Evolutionary conservation across 2,329 filamentous ascomycete species (phyloP).

Genomic region (Claviceps humidiphila): DNA sequence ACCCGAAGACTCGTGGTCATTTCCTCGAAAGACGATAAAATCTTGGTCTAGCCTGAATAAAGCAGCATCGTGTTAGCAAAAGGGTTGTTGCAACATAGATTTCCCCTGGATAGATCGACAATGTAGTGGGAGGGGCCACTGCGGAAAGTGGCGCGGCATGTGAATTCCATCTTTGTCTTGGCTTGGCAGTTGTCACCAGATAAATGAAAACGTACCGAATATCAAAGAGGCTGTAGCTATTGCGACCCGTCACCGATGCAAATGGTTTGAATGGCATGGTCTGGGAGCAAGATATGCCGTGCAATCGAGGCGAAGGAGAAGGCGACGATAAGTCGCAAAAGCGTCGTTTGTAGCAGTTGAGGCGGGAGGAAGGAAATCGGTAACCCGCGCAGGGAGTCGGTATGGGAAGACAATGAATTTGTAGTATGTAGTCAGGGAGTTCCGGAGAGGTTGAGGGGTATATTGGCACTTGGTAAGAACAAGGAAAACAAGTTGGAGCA

Average conservation of each 20-base stretch:
- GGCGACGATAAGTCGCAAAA: constrained; percentile 1
- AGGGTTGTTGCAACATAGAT: background rate
- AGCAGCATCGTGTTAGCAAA: background rate
- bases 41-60: constrained; percentile 56
- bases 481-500: background rate
- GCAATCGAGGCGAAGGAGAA: background rate
- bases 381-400: background rate
- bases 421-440: background rate
- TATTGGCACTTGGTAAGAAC: background rate
- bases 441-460: background rate
- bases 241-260: constrained; percentile 35
- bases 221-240: constrained; percentile 41
- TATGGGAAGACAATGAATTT: background rate
- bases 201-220: constrained; percentile 33
- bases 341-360: background rate
- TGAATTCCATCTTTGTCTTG: background rate
- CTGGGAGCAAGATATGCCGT: background rate
- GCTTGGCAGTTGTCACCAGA: background rate
- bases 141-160: background rate
- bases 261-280: constrained; percentile 46
- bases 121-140: background rate
- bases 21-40: constrained; percentile 66
- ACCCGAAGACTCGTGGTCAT: constrained; percentile 60
- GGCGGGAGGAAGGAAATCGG: background rate
- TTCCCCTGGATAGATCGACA: background rate